Conservation (phyloP, 2,329 filamentous ascomycete genomes). For the Clonostachys chloroleuca region DNA sequence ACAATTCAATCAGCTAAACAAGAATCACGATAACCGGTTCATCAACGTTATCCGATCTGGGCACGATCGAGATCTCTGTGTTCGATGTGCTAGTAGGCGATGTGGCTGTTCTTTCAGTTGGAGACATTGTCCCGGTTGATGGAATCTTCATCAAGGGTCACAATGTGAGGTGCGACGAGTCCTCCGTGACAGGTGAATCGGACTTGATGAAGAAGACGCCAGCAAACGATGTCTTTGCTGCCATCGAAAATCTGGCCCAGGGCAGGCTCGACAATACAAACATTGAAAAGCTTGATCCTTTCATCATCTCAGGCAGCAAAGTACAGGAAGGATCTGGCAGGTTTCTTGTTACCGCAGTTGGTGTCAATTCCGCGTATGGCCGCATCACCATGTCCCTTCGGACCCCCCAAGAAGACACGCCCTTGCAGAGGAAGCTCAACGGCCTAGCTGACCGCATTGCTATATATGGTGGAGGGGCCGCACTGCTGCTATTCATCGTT, state of each 20-base stretch:
- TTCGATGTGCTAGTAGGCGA: slow-evolving; percentile 72
- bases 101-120: slow-evolving; percentile 64
- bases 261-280: no score
- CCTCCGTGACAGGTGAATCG: slow-evolving; percentile 58
- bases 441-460: slow-evolving; percentile 70
- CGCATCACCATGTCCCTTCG: slow-evolving; percentile 71
- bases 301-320: slow-evolving; percentile 71
- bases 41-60: slow-evolving; percentile 73
- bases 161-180: slow-evolving; percentile 62
- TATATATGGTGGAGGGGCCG: no score
- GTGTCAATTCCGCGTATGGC: slow-evolving; percentile 65
- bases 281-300: slow-evolving; percentile 46
- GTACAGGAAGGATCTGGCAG: slow-evolving; percentile 69
- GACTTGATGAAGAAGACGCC: slow-evolving; percentile 59
- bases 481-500: no score
- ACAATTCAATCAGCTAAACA: no score
- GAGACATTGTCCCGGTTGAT: slow-evolving; percentile 65
- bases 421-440: slow-evolving; percentile 69
- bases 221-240: slow-evolving; percentile 35
- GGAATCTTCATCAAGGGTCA: slow-evolving; percentile 64
- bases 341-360: slow-evolving; percentile 69
- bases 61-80: slow-evolving; percentile 63
- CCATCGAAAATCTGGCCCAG: slow-evolving; percentile 30
- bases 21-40: no score
- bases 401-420: slow-evolving; percentile 69